These are phyloP conservation scores for Styphnolobium japonicum DNA, from an alignment of 306 rosid species.

Conservation along the genomic window DNA sequence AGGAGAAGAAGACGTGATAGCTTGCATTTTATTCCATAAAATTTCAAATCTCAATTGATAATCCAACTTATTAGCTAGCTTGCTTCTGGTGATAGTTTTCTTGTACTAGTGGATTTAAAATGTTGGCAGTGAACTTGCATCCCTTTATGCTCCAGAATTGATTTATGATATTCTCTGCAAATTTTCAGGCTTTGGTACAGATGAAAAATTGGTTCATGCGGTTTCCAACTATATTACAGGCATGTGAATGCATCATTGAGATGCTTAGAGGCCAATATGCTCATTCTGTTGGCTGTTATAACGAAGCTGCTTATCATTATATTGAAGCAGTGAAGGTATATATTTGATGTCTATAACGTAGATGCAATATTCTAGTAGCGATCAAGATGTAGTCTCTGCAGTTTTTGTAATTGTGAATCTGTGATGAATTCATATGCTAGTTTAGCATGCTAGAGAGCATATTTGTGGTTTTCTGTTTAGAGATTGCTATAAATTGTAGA, in stretches of 20 bases:
- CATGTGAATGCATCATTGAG: slow-evolving; percentile 91
- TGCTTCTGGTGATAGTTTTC: slow-evolving; percentile 22
- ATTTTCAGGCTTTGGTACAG: slow-evolving; percentile 82
- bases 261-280: slow-evolving; percentile 97
- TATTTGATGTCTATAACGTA: slow-evolving; percentile 4
- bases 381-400: slow-evolving; percentile 11
- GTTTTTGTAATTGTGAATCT: slow-evolving; percentile 17
- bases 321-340: slow-evolving; percentile 83
- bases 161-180: slow-evolving; percentile 19
- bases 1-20: neutral
- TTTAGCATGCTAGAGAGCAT: slow-evolving; percentile 25
- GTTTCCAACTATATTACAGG: slow-evolving; percentile 92
- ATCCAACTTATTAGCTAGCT: neutral
- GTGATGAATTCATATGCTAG: slow-evolving; percentile 19
- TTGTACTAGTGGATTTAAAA: neutral
- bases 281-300: slow-evolving; percentile 87
- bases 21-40: slow-evolving; percentile 16
- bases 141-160: slow-evolving; percentile 9
- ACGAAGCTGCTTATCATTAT: slow-evolving; percentile 84
- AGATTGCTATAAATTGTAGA: neutral
- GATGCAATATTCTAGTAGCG: slow-evolving; percentile 3
- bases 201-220: slow-evolving; percentile 87
- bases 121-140: slow-evolving; percentile 18
- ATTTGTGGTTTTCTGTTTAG: neutral
- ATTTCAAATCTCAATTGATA: slow-evolving; percentile 7